phyloP scores from a whole-genome alignment of 139 green algal genomes.

The Yamagishiella unicocca region DNA sequence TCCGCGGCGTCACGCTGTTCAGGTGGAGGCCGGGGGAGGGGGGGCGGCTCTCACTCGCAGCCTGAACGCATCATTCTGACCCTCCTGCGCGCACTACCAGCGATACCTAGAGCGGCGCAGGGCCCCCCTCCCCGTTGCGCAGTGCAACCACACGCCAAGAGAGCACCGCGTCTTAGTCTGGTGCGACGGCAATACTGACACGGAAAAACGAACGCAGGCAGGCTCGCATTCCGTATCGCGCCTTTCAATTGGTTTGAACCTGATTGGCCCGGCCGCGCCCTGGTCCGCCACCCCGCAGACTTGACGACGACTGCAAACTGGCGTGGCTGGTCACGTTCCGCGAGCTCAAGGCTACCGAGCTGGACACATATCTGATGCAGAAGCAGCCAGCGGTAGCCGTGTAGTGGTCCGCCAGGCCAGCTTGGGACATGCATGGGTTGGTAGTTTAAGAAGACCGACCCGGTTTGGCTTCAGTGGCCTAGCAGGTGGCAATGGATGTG shows the following conservation, averaged over 20 bases:
- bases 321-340: conserved; percentile 46
- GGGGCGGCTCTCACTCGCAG: not conserved
- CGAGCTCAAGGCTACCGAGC: conserved; percentile 34
- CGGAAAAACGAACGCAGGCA: not conserved
- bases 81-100: not conserved
- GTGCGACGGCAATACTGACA: too few species aligned
- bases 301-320: conserved; percentile 46
- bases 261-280: too few species aligned
- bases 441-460: not conserved
- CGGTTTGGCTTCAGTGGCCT: too few species aligned
- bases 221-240: not conserved
- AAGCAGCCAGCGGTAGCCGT: not conserved
- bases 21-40: not conserved
- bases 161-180: too few species aligned
- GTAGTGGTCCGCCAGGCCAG: not conserved
- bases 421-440: not conserved
- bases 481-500: too few species aligned
- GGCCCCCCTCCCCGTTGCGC: not conserved
- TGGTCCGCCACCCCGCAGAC: not conserved
- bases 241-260: not conserved
- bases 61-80: not conserved
- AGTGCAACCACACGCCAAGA: not conserved
- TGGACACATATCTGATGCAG: conserved; percentile 6
- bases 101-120: not conserved
- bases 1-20: conserved; percentile 45